These are phyloP conservation scores for Dendrobium chrysotoxum DNA, from an alignment of 106 monocot species.

Conservation along the genomic window DNA sequence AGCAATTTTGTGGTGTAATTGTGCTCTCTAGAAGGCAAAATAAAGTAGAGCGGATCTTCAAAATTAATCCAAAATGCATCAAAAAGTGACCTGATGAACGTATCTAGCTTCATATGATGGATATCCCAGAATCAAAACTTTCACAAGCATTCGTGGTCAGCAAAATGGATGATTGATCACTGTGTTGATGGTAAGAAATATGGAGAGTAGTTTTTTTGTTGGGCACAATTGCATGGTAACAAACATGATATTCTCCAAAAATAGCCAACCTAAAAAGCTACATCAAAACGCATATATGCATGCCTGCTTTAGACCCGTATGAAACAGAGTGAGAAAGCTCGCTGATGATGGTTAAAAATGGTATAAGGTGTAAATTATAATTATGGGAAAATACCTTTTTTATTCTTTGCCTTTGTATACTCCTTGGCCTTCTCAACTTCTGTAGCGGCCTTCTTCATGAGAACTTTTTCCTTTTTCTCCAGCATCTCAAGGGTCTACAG, in stretches of 20 bases:
- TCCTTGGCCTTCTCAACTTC: slow-evolving; percentile 21
- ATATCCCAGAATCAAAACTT: not conserved
- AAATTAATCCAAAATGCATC: no score
- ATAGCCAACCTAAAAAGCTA: not conserved
- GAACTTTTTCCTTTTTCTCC: slow-evolving; percentile 18
- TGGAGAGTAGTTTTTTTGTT: not conserved
- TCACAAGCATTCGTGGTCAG: not conserved
- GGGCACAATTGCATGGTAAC: not conserved
- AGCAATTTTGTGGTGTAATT: no score
- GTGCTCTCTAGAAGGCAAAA: no score
- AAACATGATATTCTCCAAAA: not conserved
- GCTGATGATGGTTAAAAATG: not conserved
- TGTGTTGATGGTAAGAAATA: not conserved
- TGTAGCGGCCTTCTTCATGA: slow-evolving; percentile 12
- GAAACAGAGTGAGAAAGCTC: not conserved
- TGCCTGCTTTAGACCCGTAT: no score
- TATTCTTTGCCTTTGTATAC: slow-evolving; percentile 16
- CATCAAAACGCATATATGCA: not conserved
- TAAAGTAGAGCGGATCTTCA: no score
- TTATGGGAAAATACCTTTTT: slow-evolving; percentile 6
- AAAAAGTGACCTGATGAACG: no score
- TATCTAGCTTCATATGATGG: not conserved
- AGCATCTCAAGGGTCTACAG: slow-evolving; percentile 19
- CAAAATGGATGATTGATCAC: not conserved
- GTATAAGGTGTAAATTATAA: not conserved